A percentile compares a stretch with the other conserved stretches of the same genome.
These are phyloP conservation scores for Calamus simplicifolius DNA, from an alignment of 176 grass and related monocot genomes.

Conservation along the genomic window DNA sequence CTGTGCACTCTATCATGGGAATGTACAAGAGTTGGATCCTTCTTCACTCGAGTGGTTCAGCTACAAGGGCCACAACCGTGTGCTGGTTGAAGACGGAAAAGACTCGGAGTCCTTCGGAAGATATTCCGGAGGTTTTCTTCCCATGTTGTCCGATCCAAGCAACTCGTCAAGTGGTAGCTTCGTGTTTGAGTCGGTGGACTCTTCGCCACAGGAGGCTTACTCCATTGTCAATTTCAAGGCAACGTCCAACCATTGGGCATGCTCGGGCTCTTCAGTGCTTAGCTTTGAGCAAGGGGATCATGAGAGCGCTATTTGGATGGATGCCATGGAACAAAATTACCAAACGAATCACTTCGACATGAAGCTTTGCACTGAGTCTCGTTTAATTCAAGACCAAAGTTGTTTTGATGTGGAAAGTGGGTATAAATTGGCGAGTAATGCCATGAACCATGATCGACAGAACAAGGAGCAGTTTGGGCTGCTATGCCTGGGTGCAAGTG, in stretches of 20 bases:
- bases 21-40: constrained; percentile 7
- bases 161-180: constrained; percentile 12
- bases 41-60: constrained; percentile 61
- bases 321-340: constrained; percentile 33
- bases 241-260: constrained; percentile 26
- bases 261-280: constrained; percentile 78
- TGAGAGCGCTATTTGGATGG: constrained; percentile 58
- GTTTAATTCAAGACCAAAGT: neutral
- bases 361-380: neutral
- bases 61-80: constrained; percentile 18
- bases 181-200: constrained; percentile 18
- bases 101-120: constrained; percentile 17
- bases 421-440: neutral
- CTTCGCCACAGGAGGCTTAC: constrained; percentile 22
- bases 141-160: constrained; percentile 26
- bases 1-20: constrained; percentile 25
- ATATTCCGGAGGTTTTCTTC: constrained; percentile 24
- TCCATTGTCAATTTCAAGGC: constrained; percentile 19
- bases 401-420: constrained; percentile 3
- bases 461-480: constrained; percentile 28
- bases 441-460: neutral
- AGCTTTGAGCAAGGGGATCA: constrained; percentile 61
- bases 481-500: constrained; percentile 21
- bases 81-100: constrained; percentile 19
- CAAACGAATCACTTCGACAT: neutral